These are phyloP conservation scores for Sphagnurus paluster DNA, from an alignment of 1,284 basidiomycete species.

Conservation along the genomic window DNA sequence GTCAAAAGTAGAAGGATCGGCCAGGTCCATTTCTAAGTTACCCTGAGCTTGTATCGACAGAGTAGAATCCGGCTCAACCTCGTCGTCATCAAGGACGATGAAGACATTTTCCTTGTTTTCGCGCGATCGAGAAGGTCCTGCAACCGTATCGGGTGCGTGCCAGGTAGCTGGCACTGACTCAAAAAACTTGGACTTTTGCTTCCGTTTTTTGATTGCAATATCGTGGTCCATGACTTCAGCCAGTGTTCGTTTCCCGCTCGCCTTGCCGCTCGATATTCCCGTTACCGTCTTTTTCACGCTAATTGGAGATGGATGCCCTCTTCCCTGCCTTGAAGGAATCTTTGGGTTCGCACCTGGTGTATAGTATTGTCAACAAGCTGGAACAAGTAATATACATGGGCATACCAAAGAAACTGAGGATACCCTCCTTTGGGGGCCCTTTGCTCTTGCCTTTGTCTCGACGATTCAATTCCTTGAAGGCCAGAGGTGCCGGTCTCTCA, in stretches of 20 bases:
- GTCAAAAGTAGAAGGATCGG: constrained; percentile 35
- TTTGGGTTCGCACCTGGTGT: constrained; percentile 54
- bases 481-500: constrained; percentile 30
- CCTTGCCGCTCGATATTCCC: constrained; percentile 66
- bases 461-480: constrained; percentile 26
- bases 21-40: constrained; percentile 33
- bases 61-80: constrained; percentile 33
- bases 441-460: constrained; percentile 45
- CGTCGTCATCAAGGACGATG: constrained; percentile 36
- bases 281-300: constrained; percentile 34
- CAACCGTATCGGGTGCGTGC: constrained; percentile 22
- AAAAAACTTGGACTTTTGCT: constrained; percentile 44
- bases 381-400: too few relatives aligned
- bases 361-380: too few relatives aligned
- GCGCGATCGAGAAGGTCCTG: constrained; percentile 39
- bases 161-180: constrained; percentile 9
- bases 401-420: constrained; percentile 67
- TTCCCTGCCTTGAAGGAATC: constrained; percentile 32
- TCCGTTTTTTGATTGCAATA: constrained; percentile 51
- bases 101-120: constrained; percentile 47
- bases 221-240: constrained; percentile 69
- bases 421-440: constrained; percentile 36
- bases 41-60: constrained; percentile 35
- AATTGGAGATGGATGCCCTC: constrained; percentile 22
- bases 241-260: constrained; percentile 74